Evolutionary conservation across 2,329 filamentous ascomycete genomes (phyloP), one percentile per base, ranked within the genome.

Genomic region (Fusarium neocosmosporiellum): DNA sequence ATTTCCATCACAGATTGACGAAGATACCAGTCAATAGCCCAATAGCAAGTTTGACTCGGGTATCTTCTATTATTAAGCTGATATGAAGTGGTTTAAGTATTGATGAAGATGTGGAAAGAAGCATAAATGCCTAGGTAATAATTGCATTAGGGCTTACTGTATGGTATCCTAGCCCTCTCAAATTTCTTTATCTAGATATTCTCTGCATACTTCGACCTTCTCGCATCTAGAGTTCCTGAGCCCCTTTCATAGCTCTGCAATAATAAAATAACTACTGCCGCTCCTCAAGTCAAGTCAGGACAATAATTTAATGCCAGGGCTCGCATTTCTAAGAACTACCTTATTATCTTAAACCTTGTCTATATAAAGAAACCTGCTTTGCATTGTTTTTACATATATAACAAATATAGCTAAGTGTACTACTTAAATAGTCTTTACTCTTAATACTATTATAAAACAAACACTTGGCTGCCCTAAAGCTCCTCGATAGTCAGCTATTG

Each of bases 1-100:
- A 50, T 50, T 29, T 50, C 5, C 11, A 50, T 13, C 46, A 50
- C 5, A 50, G 46, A 29, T 50, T 50, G 46, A 50, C 46, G 46
- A 29, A 50, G 10, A 13, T n/a, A 18, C n/a, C n/a, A n/a, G 16
- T 29, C 18, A 13, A 50, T n/a, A 7, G 18, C 5, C 5, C 10
- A 43, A 20, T 3, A 29, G 24, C 43, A 48, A 43, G 9, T 29
- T 48, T 27, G 5, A 13, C 16, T n/a, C 9, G 24, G 16, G 16
- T 13, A 50, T 29, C 18, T 7, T 29, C 2, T 3, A 50, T 31
- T 5, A 31, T 13, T 4, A 3, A 5, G 16, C 4, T 10, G 13
- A 27, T 8, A 1, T 13, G 16, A 14, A 31, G 27, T 31, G 18
- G 27, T 8, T 31, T 11, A 7, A 31, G 31, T 14, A 8, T 20